phyloP scores from a whole-genome alignment of 345 rosid species.

The Linum trigynum region DNA sequence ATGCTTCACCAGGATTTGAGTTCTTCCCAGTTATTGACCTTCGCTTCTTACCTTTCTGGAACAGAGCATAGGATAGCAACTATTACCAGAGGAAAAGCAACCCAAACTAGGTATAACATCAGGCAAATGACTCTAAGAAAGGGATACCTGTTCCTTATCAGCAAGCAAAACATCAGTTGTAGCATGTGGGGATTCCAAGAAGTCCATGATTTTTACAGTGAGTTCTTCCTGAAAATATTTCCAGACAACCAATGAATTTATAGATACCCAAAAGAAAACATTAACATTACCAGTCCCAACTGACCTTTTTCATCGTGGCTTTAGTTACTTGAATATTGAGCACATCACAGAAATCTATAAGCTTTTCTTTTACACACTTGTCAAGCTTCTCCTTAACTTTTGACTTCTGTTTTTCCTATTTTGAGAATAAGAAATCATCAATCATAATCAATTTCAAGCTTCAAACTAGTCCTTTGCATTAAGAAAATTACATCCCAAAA shows the following conservation, averaged over 20 bases:
- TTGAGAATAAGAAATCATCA: not conserved
- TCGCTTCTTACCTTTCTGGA: conserved; percentile 64
- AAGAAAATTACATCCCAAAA: not conserved
- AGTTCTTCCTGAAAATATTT: conserved; percentile 57
- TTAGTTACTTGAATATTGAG: conserved; percentile 71
- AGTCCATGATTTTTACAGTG: conserved; percentile 72
- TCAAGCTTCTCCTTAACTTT: conserved; percentile 79
- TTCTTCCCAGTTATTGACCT: conserved; percentile 35
- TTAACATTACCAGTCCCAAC: not conserved
- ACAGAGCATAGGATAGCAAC: conserved; percentile 15
- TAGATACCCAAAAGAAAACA: not conserved
- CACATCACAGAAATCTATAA: conserved; percentile 77
- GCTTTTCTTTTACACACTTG: conserved; percentile 80
- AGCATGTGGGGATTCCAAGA: conserved; percentile 80
- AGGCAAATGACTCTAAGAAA: conserved; percentile 3
- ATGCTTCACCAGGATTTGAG: conserved; percentile 42
- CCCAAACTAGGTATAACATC: not conserved
- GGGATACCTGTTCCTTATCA: conserved; percentile 67
- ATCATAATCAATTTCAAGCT: conserved; percentile 6
- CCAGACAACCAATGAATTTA: conserved; percentile 9
- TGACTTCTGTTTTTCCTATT: conserved; percentile 72
- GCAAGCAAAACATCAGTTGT: conserved; percentile 72
- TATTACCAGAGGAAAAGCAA: conserved; percentile 5
- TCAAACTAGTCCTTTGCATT: not conserved
- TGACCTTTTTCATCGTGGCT: conserved; percentile 53